Evolutionary conservation across 148 eudicot species (phyloP), one percentile per base, ranked within the genome.

Genomic region (Amaranthus hypochondriacus): DNA sequence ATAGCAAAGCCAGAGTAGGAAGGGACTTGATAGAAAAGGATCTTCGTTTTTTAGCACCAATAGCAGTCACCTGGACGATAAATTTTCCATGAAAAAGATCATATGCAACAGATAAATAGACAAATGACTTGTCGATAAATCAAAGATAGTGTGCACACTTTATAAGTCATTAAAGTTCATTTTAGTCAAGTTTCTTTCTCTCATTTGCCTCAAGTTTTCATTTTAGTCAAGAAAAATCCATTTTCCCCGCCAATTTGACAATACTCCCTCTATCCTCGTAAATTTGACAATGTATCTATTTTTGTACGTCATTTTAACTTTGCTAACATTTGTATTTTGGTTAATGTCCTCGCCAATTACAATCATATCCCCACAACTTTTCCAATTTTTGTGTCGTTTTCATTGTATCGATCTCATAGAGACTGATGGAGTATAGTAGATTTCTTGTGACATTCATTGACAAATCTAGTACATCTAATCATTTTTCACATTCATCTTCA

Each of bases 1-100:
- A 86, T 68, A 89, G 70, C 75, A 89, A 76, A 75, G 79, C 59
- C 48, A 78, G 75, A 49, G 73, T 59, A 49, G 84, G 80, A 76
- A 84, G 67, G 60, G 80, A 69, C 50, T 76, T 76, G 78, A 80
- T 73, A 15, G 78, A 49, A 10, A 79, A 64, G 60, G 83, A 57
- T 65, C 75, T 81, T 70, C 68, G 79, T 77, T 71, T 78, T 73
- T 81, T 86, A 56, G 66, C 43, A 51, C 75, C 78, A 52, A 72
- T 11, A 14, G 79, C 5, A 47, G 71, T 69, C 65, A 61, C 46
- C 81, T 80, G 81, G 61, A 46, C 63, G 14, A 62, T 6, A 39
- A 65, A 65, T 28, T n/a, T 54, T 28, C 69, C 39, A 28, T 28
- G 39, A 28, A 28, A 28, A 28, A 28, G 39, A 28, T 28, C 39